Conservation (phyloP, 2,329 filamentous ascomycete species). For the Samsoniella hepiali region DNA sequence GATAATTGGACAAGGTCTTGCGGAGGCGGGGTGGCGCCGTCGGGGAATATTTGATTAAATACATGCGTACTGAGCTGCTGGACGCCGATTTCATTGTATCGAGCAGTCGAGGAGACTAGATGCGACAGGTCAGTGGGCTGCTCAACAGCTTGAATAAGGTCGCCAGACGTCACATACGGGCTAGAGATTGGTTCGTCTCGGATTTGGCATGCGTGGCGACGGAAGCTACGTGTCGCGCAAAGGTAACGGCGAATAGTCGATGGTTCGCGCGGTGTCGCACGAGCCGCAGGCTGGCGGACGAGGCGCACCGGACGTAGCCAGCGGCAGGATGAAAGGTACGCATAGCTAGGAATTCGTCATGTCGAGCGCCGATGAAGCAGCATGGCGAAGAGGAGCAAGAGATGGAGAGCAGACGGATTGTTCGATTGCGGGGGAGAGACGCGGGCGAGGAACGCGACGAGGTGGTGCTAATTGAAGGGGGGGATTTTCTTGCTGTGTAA, state of each 20-base stretch:
- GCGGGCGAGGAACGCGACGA: background rate
- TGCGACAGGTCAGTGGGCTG: conserved; percentile 19
- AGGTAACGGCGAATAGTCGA: conserved; percentile 34
- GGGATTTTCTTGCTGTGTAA: conserved; percentile 1
- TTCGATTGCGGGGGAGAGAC: background rate
- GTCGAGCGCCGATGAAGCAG: conserved; percentile 27
- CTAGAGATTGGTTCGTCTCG: conserved; percentile 29
- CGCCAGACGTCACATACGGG: conserved; percentile 35
- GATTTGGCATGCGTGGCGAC: conserved; percentile 23
- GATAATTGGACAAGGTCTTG: conserved; percentile 75
- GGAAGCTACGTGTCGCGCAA: conserved; percentile 45
- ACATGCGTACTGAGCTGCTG: conserved; percentile 87
- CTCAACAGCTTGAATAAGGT: background rate
- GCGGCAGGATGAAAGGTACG: conserved; percentile 30
- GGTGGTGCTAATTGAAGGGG: background rate
- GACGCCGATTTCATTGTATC: conserved; percentile 90
- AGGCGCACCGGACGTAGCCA: conserved; percentile 39
- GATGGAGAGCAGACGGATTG: background rate
- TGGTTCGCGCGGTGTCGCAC: conserved; percentile 46
- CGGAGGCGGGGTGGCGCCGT: conserved; percentile 53
- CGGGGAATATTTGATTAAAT: conserved; percentile 76
- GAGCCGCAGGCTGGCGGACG: conserved; percentile 48
- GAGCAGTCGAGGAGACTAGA: conserved; percentile 53
- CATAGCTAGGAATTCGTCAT: conserved; percentile 18
- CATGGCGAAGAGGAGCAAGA: conserved; percentile 17